phyloP scores from a whole-genome alignment of 305 asterid species.

The Fraxinus platypoda region DNA sequence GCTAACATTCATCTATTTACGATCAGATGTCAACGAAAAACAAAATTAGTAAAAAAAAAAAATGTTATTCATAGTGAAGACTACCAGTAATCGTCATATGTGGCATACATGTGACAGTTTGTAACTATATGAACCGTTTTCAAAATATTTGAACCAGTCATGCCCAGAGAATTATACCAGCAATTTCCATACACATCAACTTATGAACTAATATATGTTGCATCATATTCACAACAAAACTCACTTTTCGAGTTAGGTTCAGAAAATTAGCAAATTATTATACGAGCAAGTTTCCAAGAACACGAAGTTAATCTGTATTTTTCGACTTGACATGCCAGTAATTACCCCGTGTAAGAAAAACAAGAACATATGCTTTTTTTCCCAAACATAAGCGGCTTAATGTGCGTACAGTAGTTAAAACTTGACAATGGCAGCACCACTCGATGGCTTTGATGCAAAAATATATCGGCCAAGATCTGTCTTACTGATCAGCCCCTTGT shows the following conservation, averaged over 20 bases:
- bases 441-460: slow-evolving; percentile 92
- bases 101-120: too few relatives aligned
- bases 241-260: background rate
- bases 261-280: background rate
- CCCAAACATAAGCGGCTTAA: background rate
- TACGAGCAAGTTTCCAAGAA: background rate
- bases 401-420: slow-evolving; percentile 7
- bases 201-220: too few relatives aligned
- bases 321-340: background rate
- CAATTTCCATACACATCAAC: background rate
- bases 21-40: too few relatives aligned
- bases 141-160: too few relatives aligned
- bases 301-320: slow-evolving; percentile 13
- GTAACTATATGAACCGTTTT: too few relatives aligned
- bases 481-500: slow-evolving; percentile 64
- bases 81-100: too few relatives aligned
- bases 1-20: too few relatives aligned
- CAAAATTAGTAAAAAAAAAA: too few relatives aligned
- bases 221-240: background rate
- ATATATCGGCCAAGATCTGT: slow-evolving; percentile 64
- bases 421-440: slow-evolving; percentile 88
- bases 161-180: too few relatives aligned
- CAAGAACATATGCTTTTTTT: background rate
- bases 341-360: slow-evolving; percentile 6
- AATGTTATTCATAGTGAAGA: too few relatives aligned